A percentile compares a stretch with the other conserved stretches of the same genome.
These are phyloP conservation scores for Castanea sativa DNA, from an alignment of 306 rosid genomes.

Conservation along the genomic window DNA sequence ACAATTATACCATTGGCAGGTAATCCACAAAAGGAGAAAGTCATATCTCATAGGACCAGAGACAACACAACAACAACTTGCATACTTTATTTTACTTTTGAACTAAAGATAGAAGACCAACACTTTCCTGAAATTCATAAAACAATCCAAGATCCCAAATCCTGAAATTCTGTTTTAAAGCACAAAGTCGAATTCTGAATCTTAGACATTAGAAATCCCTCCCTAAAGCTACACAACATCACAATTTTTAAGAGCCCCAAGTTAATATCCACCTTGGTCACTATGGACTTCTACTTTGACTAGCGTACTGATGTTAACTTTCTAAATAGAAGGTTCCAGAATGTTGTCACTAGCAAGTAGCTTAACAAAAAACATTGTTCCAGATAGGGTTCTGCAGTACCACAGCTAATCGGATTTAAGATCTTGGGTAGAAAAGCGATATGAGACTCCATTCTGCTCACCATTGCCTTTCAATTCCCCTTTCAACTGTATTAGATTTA, in stretches of 20 bases:
- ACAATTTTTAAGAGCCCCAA: constrained; percentile 23
- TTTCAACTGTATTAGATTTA: constrained; percentile 60
- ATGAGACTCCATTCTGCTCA: constrained; percentile 48
- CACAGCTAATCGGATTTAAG: constrained; percentile 46
- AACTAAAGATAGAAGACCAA: not conserved
- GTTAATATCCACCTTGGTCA: constrained; percentile 32
- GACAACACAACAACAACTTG: not conserved
- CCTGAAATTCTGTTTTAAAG: constrained; percentile 10
- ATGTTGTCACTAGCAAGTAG: constrained; percentile 23
- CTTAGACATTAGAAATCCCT: constrained; percentile 21
- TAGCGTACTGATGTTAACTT: constrained; percentile 19
- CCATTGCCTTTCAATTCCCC: constrained; percentile 46
- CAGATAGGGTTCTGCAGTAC: constrained; percentile 10
- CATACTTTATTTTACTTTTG: not conserved
- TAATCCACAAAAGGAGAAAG: not conserved
- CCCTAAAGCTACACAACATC: constrained; percentile 25
- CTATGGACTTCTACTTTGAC: constrained; percentile 36
- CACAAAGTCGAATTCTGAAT: constrained; percentile 21
- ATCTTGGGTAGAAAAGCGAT: constrained; percentile 33
- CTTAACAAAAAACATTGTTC: constrained; percentile 20
- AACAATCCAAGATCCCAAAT: constrained; percentile 4
- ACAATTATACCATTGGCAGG: not conserved
- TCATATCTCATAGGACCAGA: not conserved
- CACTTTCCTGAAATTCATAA: not conserved
- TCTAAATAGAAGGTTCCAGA: constrained; percentile 26